These are phyloP conservation scores for Globisporangium parvum DNA, from an alignment of 352 stramenopile genomes.

Conservation along the genomic window DNA sequence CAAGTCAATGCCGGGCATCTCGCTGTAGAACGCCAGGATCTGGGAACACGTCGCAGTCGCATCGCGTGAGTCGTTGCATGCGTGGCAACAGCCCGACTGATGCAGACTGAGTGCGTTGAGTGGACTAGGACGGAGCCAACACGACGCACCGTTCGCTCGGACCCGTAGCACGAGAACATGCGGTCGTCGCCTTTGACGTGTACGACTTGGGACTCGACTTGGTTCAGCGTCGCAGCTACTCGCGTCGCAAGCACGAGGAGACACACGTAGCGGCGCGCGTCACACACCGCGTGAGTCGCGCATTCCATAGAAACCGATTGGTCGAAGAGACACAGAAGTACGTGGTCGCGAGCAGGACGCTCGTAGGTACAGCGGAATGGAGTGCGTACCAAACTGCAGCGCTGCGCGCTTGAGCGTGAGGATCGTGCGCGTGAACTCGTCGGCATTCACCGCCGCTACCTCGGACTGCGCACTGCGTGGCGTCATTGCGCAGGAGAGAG, in stretches of 20 bases:
- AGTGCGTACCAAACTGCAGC: conserved; percentile 67
- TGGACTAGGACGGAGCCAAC: not conserved
- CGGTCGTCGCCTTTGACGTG: conserved; percentile 77
- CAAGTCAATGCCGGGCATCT: conserved; percentile 68
- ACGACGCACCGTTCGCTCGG: conserved; percentile 49
- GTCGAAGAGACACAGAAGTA: not conserved
- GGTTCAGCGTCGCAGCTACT: conserved; percentile 69
- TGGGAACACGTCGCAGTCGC: conserved; percentile 7
- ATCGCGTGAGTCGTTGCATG: not conserved
- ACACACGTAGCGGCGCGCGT: not conserved
- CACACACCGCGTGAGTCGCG: not conserved
- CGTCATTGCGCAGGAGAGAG: not conserved
- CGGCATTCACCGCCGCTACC: conserved; percentile 51
- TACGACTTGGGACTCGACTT: conserved; percentile 77
- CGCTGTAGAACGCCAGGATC: conserved; percentile 85
- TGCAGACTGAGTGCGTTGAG: not conserved
- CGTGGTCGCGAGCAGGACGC: not conserved
- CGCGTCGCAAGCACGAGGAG: not conserved
- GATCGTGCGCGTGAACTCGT: conserved; percentile 75
- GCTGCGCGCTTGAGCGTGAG: conserved; percentile 74
- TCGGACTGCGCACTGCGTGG: conserved; percentile 58
- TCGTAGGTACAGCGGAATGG: too few species aligned
- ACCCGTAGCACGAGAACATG: conserved; percentile 85
- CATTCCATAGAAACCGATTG: not conserved
- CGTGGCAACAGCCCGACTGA: not conserved